Evolutionary conservation across 176 grass and related monocot genomes (phyloP).

Genomic region (Tillandsia leiboldiana): DNA sequence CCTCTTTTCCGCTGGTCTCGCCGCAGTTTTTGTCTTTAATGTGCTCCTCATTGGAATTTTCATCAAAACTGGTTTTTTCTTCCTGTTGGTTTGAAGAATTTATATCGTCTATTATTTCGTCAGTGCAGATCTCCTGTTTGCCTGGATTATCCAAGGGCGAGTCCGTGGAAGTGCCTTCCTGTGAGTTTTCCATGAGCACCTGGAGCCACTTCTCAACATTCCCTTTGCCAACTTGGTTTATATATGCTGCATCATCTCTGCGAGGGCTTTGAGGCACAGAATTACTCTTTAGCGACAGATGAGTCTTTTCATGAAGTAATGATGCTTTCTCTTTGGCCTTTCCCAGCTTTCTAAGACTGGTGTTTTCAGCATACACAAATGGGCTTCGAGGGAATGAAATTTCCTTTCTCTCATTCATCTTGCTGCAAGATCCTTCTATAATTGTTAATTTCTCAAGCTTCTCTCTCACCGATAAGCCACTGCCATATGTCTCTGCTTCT

Average conservation of each 20-base stretch:
- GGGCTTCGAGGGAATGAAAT: slow-evolving; percentile 19
- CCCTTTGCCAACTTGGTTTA: slow-evolving; percentile 47
- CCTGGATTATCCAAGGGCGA: slow-evolving; percentile 15
- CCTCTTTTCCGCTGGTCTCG: slow-evolving; percentile 15
- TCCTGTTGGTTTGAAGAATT: background rate
- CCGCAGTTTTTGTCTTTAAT: slow-evolving; percentile 1
- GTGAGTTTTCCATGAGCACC: slow-evolving; percentile 40
- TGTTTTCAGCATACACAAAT: slow-evolving; percentile 24
- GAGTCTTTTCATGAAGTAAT: background rate
- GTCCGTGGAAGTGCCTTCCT: slow-evolving; percentile 23
- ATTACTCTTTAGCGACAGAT: background rate
- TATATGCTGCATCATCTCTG: slow-evolving; percentile 35
- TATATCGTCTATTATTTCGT: background rate
- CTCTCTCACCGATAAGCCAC: slow-evolving; percentile 17
- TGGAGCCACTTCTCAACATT: slow-evolving; percentile 75
- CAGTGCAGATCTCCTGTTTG: background rate
- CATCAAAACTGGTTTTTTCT: background rate
- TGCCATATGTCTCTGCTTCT: slow-evolving; percentile 19
- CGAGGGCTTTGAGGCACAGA: slow-evolving; percentile 5
- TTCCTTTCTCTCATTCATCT: slow-evolving; percentile 22
- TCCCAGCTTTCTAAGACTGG: slow-evolving; percentile 6
- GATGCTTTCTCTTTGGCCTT: slow-evolving; percentile 11
- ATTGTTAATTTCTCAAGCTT: slow-evolving; percentile 42
- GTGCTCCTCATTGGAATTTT: slow-evolving; percentile 17
- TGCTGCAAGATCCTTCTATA: slow-evolving; percentile 19